These are phyloP conservation scores for Mycosphaerella sp. DNA, from an alignment of 2,329 filamentous ascomycete species.

Conservation along the genomic window DNA sequence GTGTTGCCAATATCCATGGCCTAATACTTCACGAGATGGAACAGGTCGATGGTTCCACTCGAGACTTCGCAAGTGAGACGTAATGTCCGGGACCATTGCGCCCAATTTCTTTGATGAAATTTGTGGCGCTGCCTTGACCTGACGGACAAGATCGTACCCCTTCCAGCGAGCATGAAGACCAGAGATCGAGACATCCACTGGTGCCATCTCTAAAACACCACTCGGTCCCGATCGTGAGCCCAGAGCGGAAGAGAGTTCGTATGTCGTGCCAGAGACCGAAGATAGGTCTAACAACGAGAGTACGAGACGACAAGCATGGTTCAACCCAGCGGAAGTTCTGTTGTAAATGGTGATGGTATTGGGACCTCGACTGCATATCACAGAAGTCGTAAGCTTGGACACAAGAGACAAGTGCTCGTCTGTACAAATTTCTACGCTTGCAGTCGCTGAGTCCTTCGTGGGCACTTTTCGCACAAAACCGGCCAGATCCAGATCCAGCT, in stretches of 20 bases:
- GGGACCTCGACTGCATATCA: constrained; percentile 13
- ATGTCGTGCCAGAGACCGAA: background rate
- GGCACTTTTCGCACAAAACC: constrained; percentile 6
- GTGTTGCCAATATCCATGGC: background rate
- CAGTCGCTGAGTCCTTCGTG: background rate
- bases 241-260: background rate
- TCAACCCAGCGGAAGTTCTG: constrained; percentile 4
- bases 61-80: background rate
- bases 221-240: background rate
- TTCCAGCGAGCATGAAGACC: constrained; percentile 1
- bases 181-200: background rate
- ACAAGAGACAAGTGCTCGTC: constrained; percentile 20
- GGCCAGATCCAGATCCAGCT: constrained; percentile 17
- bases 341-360: constrained; percentile 12
- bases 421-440: constrained; percentile 8
- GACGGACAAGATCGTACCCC: background rate
- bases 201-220: background rate
- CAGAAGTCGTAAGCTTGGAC: constrained; percentile 19
- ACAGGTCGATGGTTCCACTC: background rate
- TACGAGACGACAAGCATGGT: constrained; percentile 21
- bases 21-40: background rate
- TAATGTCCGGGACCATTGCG: background rate
- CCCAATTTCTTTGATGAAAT: background rate
- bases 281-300: constrained; percentile 8
- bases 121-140: background rate